Evolutionary conservation across 2,329 filamentous ascomycete species (phyloP), one percentile per base, ranked within the genome.

Genomic region (Lasiodiplodia sp.): DNA sequence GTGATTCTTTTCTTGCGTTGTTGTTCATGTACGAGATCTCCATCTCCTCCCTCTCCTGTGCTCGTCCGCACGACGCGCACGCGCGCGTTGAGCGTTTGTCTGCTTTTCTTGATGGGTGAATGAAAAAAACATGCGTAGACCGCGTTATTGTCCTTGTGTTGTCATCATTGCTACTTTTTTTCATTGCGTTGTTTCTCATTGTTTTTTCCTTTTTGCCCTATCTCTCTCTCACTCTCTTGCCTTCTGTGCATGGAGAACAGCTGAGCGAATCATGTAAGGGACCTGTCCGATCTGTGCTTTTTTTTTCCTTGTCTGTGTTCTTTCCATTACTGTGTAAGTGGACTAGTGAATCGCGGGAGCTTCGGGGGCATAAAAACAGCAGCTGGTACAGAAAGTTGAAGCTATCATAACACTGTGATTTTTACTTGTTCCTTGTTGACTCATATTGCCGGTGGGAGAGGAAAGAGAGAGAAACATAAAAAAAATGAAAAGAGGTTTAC

Each of bases 121-220:
- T 14, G 60, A 64, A 64, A 64, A 63, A 63, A 60, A 44, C 23
- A 49, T 52, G 60, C 47, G 60, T 64, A 64, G 60, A 64, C 44
- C 47, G 60, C 47, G 23, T 38, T 49, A 34, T 25, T 37, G 6
- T 31, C 18, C 21, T 47, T 47, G 18, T 14, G 8, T 21, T 31
- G 31, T 31, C 31, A 34, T 40, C 23, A 34, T 40, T 57, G 57
- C 34, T 60, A 6, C 6, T 21, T 58, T 16, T 5, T 14, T 44
- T 37, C 16, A 4, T 21, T 31, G 31, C 31, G 31, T 31, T 31
- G 11, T 21, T n/a, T 64, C 37, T 52, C 12, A 21, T 34, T 49
- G 6, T 10, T 47, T 14, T 16, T 47, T 28, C n/a, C 10, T 47
- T 40, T 16, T 31, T 44, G 25, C 25, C 12, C 5, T 8, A 14